These are phyloP conservation scores for Acacia pycnantha DNA, from an alignment of 331 rosid species.

Conservation along the genomic window DNA sequence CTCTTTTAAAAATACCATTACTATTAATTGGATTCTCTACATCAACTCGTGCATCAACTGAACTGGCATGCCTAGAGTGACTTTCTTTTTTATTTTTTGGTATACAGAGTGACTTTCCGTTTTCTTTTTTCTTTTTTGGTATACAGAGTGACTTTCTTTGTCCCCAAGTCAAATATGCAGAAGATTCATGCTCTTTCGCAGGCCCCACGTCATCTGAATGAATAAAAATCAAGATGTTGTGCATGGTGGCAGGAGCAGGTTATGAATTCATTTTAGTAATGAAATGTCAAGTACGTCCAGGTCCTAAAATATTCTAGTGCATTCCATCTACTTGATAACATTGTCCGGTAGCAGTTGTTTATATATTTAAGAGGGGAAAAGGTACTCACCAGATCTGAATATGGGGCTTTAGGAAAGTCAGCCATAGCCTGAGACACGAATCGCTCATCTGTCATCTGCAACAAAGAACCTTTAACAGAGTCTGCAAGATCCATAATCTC, in stretches of 20 bases:
- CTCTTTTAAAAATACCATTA: not conserved
- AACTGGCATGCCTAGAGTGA: not conserved
- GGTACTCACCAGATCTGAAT: conserved; percentile 64
- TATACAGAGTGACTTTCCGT: not conserved
- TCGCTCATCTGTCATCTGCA: conserved; percentile 64
- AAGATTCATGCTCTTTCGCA: not conserved
- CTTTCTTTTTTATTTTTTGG: not conserved
- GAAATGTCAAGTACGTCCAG: not conserved
- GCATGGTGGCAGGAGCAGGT: not conserved
- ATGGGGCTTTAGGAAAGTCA: conserved; percentile 73
- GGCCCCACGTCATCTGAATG: not conserved
- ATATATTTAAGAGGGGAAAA: not conserved
- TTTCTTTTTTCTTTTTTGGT: too few species aligned
- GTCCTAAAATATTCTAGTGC: conserved; percentile 1
- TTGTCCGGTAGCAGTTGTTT: not conserved
- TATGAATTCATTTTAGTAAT: not conserved
- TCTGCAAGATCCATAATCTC: conserved; percentile 61
- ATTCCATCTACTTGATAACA: conserved; percentile 17
- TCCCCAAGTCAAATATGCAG: not conserved
- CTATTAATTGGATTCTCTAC: not conserved
- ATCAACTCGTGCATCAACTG: not conserved
- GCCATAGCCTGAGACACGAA: conserved; percentile 74
- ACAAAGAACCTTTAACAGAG: conserved; percentile 50
- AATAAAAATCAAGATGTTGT: not conserved
- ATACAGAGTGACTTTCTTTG: not conserved